Evolutionary conservation across 2,329 filamentous ascomycete genomes (phyloP), one percentile per base, ranked within the genome.

Genomic region (Mycogone perniciosa): DNA sequence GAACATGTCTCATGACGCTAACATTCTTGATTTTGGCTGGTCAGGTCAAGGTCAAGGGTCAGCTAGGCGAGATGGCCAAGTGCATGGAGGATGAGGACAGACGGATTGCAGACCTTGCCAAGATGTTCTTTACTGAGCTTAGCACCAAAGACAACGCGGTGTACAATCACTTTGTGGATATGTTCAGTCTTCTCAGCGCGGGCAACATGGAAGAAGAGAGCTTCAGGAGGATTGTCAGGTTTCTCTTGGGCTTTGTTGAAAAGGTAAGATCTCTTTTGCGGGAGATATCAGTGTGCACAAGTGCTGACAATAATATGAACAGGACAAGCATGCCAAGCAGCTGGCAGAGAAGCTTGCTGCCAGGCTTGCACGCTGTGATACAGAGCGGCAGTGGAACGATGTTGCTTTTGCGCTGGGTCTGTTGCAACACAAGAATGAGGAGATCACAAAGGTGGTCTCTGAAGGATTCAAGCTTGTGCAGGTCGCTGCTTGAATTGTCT

Each of bases 101-200:
- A 70, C 82, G 88, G 55, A 96, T 97, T 56, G 88, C 91, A 1
- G 93, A 99, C 64, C 79, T 99, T 63, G 89, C 90, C 10, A 80
- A 89, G 53, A 97, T 97, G 92, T 99, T 99, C 81, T 99, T 99
- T 70, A 92, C 89, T 0, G 93, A 99, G 70, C 79, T 99, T 50
- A 90, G 91, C 55, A 96, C 90, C 59, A 99, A 99, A 74, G 93
- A 99, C 67, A 99, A 99, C 64, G 93, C 93, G 2, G 89, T 99
- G 2, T 99, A 99, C 70, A 99, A 99, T 67, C 92, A 99, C 72
- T 99, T 99, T 70, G 90, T 99, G 30, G 93, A 99, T 66, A 97
- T 99, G 89, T 99, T 99, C 70, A 92, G 88, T 64, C 73, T 97
- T 57, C 76, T 99, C 43, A 93, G 88, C 52, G 87, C 90, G 0